Percentiles rank a stretch among this genome's conserved stretches.
These are phyloP conservation scores for Akanthomyces muscarius DNA, from an alignment of 2,329 filamentous ascomycete genomes.

Conservation along the genomic window DNA sequence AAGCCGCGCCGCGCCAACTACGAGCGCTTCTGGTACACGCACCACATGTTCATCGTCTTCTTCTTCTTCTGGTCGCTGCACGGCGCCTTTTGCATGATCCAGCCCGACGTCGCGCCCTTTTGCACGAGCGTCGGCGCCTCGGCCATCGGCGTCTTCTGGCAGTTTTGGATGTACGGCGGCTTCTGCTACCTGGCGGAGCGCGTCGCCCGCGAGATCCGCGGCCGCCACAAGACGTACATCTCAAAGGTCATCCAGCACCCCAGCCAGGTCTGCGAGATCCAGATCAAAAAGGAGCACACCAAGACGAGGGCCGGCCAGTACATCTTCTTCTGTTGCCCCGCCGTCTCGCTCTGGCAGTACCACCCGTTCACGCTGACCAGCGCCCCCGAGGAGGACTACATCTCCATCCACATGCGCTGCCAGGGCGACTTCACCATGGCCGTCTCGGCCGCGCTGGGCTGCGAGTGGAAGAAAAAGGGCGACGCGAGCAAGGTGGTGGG, in stretches of 20 bases:
- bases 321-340: conserved; percentile 84
- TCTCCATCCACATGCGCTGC: conserved; percentile 79
- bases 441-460: conserved; percentile 68
- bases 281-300: conserved; percentile 86
- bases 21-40: conserved; percentile 87
- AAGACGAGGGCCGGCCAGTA: conserved; percentile 80
- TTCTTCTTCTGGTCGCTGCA: conserved; percentile 91
- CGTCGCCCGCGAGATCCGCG: conserved; percentile 72
- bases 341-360: conserved; percentile 84
- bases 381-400: conserved; percentile 85
- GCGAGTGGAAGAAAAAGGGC: conserved; percentile 58
- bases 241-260: conserved; percentile 88
- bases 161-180: conserved; percentile 84
- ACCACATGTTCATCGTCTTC: conserved; percentile 84
- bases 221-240: conserved; percentile 78
- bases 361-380: conserved; percentile 84
- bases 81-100: conserved; percentile 87
- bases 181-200: conserved; percentile 78
- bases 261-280: conserved; percentile 84
- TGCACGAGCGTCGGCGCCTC: conserved; percentile 64
- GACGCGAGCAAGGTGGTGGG: conserved; percentile 65
- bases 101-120: conserved; percentile 75
- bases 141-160: conserved; percentile 76
- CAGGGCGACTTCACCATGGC: conserved; percentile 77
- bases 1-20: conserved; percentile 77